Base-by-base conservation (phyloP, 2,329 filamentous ascomycete species). In the Penicillium sclerotiorum region DNA sequence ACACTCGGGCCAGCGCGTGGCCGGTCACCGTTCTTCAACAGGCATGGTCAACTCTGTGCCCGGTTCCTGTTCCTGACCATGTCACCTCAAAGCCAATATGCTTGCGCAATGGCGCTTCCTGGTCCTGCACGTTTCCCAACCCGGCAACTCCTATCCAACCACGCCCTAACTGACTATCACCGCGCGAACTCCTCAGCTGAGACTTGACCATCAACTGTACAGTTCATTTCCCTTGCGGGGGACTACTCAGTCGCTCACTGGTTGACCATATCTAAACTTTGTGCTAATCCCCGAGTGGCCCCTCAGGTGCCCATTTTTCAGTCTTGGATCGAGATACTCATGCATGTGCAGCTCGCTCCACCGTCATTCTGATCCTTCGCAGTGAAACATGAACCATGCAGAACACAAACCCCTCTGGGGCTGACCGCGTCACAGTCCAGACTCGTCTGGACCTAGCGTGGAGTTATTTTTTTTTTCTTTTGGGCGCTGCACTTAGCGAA, bases 1-100 rank as follows among this genome's bases (percentile, higher is more conserved):
- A 23, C 45, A 50, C 45, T 56, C 50, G 50, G 53, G 30, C 52
- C 53, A 59, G 35, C 45, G 37, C 45, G 52, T 52, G 50, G 44
- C 49, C 54, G 47, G 45, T 33, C 43, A 40, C 15, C 43, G 22
- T 56, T 27, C 56, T 52, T 39, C 28, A 57, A 50, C 39, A 28
- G 55, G 55, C 22, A 44, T 51, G 49, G 55, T 51, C 50, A n/a
- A 33, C 28, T 8, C 38, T 33, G 15, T 28, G 13, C 39, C 39
- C 25, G 17, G 25, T 22, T 40, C 27, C 18, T 40, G 35, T 48
- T 49, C 42, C 36, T 49, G 46, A 37, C 9, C 15, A 18, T 43
- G 42, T 49, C 42, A 49, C 52, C 44, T 11, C 28, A 42, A 42
- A 18, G n/a, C 45, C 51, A 57, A 49, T 55, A 8, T 42, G 18